These are phyloP conservation scores for Pleurotus djamor DNA, from an alignment of 768 basidiomycete species.

Conservation along the genomic window DNA sequence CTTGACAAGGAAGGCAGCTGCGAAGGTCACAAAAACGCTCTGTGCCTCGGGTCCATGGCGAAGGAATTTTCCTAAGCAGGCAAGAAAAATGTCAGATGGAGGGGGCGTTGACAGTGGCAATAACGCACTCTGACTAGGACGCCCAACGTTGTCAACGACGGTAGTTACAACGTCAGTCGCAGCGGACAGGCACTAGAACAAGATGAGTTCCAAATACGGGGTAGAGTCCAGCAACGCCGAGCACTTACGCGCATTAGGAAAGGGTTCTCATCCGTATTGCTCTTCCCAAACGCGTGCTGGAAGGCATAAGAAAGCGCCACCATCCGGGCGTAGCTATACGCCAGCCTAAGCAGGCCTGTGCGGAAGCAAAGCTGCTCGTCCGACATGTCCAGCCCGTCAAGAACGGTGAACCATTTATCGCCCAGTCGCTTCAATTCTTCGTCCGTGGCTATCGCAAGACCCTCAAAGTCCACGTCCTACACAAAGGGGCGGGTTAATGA, in stretches of 20 bases:
- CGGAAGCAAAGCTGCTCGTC: conserved; percentile 59
- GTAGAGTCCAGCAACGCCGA: too few species aligned
- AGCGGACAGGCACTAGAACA: conserved; percentile 57
- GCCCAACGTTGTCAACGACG: conserved; percentile 56
- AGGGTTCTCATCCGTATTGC: conserved; percentile 56
- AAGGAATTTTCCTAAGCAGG: conserved; percentile 45
- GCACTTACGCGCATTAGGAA: conserved; percentile 61
- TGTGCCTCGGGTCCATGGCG: conserved; percentile 80
- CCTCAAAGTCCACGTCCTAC: conserved; percentile 64
- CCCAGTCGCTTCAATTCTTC: conserved; percentile 61
- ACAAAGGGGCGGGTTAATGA: not conserved
- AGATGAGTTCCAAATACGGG: not conserved
- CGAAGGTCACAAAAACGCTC: conserved; percentile 78
- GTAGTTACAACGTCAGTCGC: conserved; percentile 65
- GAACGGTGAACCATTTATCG: conserved; percentile 52
- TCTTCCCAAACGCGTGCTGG: conserved; percentile 71
- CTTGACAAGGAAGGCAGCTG: conserved; percentile 82
- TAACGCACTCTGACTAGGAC: conserved; percentile 51
- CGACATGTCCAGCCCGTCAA: conserved; percentile 50
- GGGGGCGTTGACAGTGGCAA: not conserved
- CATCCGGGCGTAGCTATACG: conserved; percentile 68
- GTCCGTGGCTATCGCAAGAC: conserved; percentile 63
- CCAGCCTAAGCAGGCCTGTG: conserved; percentile 56
- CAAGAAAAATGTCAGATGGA: conserved; percentile 10
- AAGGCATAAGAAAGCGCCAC: conserved; percentile 73